Evolutionary conservation across 371 early-diverging fungal species (phyloP).

Genomic region (Mucor racemosus): DNA sequence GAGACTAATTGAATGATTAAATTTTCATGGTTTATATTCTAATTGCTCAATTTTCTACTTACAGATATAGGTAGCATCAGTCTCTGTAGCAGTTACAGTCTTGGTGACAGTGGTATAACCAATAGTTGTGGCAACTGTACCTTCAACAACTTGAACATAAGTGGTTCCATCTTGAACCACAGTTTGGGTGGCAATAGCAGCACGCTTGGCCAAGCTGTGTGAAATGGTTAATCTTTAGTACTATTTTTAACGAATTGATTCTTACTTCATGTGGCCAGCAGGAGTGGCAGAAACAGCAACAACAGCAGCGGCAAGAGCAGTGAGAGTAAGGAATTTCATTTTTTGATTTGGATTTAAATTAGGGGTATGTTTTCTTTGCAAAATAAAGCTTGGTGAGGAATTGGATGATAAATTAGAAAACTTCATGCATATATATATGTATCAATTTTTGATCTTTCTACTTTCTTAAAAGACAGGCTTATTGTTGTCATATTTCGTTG

Average conservation of each 20-base stretch:
- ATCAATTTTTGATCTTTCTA: too few species aligned
- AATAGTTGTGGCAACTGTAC: background rate
- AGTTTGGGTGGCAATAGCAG: constrained; percentile 10
- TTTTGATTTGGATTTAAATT: background rate
- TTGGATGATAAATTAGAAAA: too few species aligned
- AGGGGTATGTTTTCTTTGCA: background rate
- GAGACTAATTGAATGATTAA: background rate
- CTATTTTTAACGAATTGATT: background rate
- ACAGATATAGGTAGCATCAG: constrained; percentile 10
- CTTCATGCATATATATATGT: too few species aligned
- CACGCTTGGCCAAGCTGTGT: constrained; percentile 15
- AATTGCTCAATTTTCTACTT: background rate
- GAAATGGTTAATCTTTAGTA: background rate
- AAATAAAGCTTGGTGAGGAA: background rate
- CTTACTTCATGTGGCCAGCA: constrained; percentile 19
- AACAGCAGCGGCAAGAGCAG: constrained; percentile 10
- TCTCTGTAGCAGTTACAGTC: background rate
- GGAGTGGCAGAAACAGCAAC: constrained; percentile 16
- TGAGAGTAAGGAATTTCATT: constrained; percentile 24
- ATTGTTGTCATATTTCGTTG: too few species aligned
- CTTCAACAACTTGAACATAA: constrained; percentile 10
- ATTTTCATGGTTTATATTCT: background rate
- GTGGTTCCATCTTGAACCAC: constrained; percentile 6
- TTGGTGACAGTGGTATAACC: background rate
- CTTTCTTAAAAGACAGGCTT: too few species aligned